These are phyloP conservation scores for Eucalyptus globulus DNA, from an alignment of 345 rosid genomes.

Conservation along the genomic window DNA sequence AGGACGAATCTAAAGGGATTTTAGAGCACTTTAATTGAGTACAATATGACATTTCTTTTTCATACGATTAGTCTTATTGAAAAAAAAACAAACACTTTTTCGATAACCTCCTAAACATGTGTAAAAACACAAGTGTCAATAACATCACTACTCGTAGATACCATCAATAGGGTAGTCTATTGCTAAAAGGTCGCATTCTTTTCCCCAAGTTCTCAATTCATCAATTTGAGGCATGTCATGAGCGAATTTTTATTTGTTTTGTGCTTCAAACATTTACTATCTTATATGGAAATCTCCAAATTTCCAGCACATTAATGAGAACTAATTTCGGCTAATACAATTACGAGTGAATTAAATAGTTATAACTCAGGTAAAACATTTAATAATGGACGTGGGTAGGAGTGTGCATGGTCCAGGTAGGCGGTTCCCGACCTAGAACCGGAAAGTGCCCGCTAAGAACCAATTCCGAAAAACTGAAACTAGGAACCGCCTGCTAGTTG, in stretches of 20 bases:
- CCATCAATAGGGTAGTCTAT: background rate
- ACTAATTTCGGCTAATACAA: accelerated
- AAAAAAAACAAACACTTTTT: background rate
- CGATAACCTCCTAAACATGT: background rate
- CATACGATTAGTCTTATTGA: background rate
- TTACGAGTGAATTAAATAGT: background rate
- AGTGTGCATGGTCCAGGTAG: too few relatives aligned
- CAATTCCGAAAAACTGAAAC: too few relatives aligned
- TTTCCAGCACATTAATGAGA: background rate
- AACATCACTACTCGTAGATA: background rate
- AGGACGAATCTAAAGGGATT: background rate
- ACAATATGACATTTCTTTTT: background rate
- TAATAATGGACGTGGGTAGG: background rate
- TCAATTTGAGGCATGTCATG: background rate
- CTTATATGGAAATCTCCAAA: background rate
- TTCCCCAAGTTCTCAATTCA: background rate
- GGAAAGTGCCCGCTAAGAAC: too few relatives aligned
- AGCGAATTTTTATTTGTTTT: background rate
- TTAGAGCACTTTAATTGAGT: background rate
- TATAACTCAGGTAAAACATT: accelerated
- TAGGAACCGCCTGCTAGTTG: too few relatives aligned
- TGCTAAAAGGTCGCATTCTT: background rate
- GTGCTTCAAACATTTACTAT: background rate
- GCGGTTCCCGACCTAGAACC: too few relatives aligned
- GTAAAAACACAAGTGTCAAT: background rate